Evolutionary conservation across 73 alveolate species (phyloP), one percentile per base, ranked within the genome.

Genomic region (Stentor roeselii): DNA sequence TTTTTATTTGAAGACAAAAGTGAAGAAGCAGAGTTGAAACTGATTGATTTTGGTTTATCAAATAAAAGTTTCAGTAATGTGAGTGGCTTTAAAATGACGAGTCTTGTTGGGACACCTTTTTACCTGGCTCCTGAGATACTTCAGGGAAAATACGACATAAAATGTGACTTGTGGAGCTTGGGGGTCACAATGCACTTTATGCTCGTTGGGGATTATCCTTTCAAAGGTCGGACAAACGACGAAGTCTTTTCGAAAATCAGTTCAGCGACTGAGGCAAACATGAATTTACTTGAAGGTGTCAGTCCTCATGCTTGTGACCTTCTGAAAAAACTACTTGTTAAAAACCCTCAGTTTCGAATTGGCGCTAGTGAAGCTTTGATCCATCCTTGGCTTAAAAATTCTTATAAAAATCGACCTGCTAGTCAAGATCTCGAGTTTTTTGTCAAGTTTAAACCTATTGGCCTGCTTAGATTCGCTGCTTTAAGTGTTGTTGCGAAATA

Each of bases 41-140:
- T 84, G 36, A 75, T 84, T 21, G 89, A 84, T 42, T 84, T 84
- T 39, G 89, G 89, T 0, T 37, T 84, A 41, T 38, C 87, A 39
- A 36, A 78, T 78, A 59, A 76, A 40, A 35, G n/a, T 1, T 75
- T 59, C 15, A 58, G 34, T 3, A 82, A 31, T n/a, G 4, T 32
- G 36, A 31, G 60, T 31, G 37, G 41, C 41, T 6, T 50, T 50
- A 42, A 39, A 31, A 34, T 84, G 87, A 35, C 61, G 34, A 75
- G 80, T 14, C 39, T 84, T n/a, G 89, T 76, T 4, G 89, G 89
- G 0, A 84, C 89, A 31, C 87, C 89, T 78, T 75, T 37, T 21
- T 84, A 84, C 75, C 78, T 84, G 21, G 89, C 89, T 3, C 89
- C 89, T 30, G 89, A 84, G 75, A 78, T 84, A 21, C 36, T 84